Conservation (phyloP, 2,329 filamentous ascomycete genomes). For the Fusarium bulbicola region DNA sequence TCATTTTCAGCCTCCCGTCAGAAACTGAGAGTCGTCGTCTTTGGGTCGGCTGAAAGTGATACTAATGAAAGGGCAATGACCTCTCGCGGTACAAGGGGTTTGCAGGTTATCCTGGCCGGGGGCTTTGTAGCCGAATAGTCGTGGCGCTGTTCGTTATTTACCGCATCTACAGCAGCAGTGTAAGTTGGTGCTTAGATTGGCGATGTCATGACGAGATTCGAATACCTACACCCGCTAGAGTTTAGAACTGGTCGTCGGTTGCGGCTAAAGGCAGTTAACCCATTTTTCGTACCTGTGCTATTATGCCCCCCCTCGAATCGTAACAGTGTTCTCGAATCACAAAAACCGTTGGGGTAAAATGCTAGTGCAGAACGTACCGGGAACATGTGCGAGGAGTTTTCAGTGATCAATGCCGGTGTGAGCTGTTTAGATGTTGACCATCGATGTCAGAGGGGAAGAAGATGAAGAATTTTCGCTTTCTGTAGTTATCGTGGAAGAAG, state of each 20-base stretch:
- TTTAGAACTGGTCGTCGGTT: slow-evolving; percentile 5
- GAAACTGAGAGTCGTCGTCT: neutral
- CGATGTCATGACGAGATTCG: slow-evolving; percentile 5
- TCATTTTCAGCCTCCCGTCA: neutral
- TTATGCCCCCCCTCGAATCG: neutral
- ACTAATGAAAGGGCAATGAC: neutral
- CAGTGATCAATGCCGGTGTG: neutral
- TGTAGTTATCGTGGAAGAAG: neutral
- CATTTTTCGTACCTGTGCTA: neutral
- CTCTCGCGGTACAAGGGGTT: slow-evolving; percentile 7
- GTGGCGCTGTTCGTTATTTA: slow-evolving; percentile 31
- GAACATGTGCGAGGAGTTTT: slow-evolving; percentile 12
- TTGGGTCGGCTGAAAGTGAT: slow-evolving; percentile 26
- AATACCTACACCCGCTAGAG: slow-evolving; percentile 1
- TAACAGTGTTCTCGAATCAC: slow-evolving; percentile 10
- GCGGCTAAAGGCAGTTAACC: neutral
- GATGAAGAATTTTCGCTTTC: slow-evolving; percentile 2
- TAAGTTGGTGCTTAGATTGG: slow-evolving; percentile 1
- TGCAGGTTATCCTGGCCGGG: slow-evolving; percentile 1
- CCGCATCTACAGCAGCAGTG: neutral
- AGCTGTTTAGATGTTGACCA: neutral
- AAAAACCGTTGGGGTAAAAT: slow-evolving; percentile 10
- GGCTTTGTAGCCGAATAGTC: slow-evolving; percentile 20
- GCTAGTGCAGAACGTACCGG: slow-evolving; percentile 1
- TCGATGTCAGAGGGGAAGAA: neutral